Conservation (phyloP, 208 protist genomes). For the Phytomonas sp. region DNA sequence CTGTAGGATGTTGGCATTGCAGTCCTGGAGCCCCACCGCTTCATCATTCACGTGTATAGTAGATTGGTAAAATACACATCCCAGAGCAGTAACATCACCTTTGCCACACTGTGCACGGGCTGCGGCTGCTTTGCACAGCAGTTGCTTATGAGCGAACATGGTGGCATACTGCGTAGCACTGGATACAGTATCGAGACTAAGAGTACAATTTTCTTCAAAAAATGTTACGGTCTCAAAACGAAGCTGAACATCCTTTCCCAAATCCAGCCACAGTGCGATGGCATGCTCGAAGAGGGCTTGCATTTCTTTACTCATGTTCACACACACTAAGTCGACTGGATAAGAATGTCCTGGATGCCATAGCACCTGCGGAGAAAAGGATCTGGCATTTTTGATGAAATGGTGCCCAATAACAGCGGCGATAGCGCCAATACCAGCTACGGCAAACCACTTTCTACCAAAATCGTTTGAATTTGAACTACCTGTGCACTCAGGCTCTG, state of each 20-base stretch:
- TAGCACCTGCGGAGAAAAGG: slow-evolving; percentile 32
- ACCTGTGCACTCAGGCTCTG: background rate
- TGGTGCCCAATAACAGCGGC: slow-evolving; percentile 32
- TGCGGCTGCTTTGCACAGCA: slow-evolving; percentile 9
- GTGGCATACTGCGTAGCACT: slow-evolving; percentile 26
- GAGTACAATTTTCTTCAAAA: slow-evolving; percentile 39
- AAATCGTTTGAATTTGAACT: background rate
- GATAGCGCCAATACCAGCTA: slow-evolving; percentile 30
- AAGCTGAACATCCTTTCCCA: slow-evolving; percentile 21
- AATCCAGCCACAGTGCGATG: slow-evolving; percentile 20
- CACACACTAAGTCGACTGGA: slow-evolving; percentile 21
- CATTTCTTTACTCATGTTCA: slow-evolving; percentile 47
- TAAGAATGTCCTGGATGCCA: slow-evolving; percentile 12
- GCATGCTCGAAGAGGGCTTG: slow-evolving; percentile 13
- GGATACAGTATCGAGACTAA: slow-evolving; percentile 20
- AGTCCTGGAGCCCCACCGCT: slow-evolving; percentile 32
- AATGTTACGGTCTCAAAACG: slow-evolving; percentile 43
- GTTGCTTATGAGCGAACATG: slow-evolving; percentile 38
- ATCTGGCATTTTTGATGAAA: slow-evolving; percentile 18
- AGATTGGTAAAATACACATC: slow-evolving; percentile 37
- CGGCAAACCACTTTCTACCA: slow-evolving; percentile 17
- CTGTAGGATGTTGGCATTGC: slow-evolving; percentile 19
- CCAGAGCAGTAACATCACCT: background rate
- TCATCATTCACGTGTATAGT: slow-evolving; percentile 36
- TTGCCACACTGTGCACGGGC: no score